These are phyloP conservation scores for Tolypocladium pustulatum DNA, from an alignment of 2,329 filamentous ascomycete genomes.

Conservation along the genomic window DNA sequence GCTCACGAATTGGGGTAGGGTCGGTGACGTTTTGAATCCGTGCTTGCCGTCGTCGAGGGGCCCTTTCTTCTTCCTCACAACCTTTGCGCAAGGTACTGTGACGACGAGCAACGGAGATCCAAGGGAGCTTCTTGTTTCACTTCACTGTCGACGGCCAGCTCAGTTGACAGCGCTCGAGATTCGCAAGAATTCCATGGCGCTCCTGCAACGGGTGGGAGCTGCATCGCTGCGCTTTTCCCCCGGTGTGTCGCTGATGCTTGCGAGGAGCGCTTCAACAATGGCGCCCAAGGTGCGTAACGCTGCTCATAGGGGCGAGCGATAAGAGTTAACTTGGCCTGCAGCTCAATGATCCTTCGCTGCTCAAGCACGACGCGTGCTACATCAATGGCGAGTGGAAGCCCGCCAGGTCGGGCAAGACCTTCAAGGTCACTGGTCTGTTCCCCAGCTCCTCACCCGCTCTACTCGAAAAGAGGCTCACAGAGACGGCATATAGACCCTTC, in stretches of 20 bases:
- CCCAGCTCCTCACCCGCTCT: background rate
- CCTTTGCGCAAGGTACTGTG: background rate
- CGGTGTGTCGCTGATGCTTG: conserved; percentile 13
- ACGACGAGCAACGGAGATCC: background rate
- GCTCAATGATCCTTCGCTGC: conserved; percentile 69
- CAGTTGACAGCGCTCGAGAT: background rate
- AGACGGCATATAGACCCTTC: conserved; percentile 55
- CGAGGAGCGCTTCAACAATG: conserved; percentile 35
- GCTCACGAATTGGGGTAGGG: background rate
- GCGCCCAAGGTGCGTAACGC: conserved; percentile 27
- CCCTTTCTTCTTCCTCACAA: background rate
- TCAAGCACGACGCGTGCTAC: conserved; percentile 74
- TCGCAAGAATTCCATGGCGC: conserved; percentile 13
- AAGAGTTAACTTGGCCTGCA: conserved; percentile 18
- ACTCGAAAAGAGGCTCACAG: too few relatives aligned
- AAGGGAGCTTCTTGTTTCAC: background rate
- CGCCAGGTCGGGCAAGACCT: conserved; percentile 81
- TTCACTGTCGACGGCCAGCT: background rate
- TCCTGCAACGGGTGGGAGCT: conserved; percentile 19
- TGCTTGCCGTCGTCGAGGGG: background rate
- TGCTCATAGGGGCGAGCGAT: background rate
- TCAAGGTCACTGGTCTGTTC: conserved; percentile 62
- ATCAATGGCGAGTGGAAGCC: conserved; percentile 89
- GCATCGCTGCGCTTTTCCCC: conserved; percentile 20
- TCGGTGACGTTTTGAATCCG: background rate